Evolutionary conservation across 2,329 filamentous ascomycete species (phyloP), one percentile per base, ranked within the genome.

Genomic region (Colletotrichum sansevieriae): DNA sequence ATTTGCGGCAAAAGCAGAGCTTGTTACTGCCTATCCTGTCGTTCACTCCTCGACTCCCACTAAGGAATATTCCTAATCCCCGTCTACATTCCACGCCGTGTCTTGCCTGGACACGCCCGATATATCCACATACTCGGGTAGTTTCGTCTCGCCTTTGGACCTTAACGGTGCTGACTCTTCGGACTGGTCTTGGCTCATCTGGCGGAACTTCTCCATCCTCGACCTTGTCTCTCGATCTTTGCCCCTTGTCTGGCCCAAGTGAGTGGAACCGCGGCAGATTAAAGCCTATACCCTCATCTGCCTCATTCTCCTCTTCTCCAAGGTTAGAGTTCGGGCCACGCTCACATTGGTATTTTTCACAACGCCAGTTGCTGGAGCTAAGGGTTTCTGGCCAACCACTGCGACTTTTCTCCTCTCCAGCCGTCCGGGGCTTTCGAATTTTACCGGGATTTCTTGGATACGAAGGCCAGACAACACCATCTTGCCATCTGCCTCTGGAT

Each of bases 181-280:
- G 43, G 49, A 59, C 41, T 41, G 55, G 65, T 35, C 51, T 47
- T 47, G 33, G 41, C 39, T 46, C 44, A 59, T 68, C 60, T 64
- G 39, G 35, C 44, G 15, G 37, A 59, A 59, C 20, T 13, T 64
- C 46, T 15, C 52, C 37, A 25, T 46, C n/a, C 29, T 44, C 60
- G 46, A 54, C 55, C 63, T 20, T 55, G 62, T 60, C 62, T 44
- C 49, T 65, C 55, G 47, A 60, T 60, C 55, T 65, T 33, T 20
- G 13, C 62, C 55, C 41, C 47, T 65, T 65, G 55, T 65, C 47
- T 29, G 47, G 59, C 39, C 55, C 55, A 56, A 60, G 39, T 60
- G 33, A 65, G 62, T 65, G 65, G 55, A 51, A 65, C 64, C 54
- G 25, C 62, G 62, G 62, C 62, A 68, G 25, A 60, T 65, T 41